Base-by-base conservation (phyloP, 2,329 filamentous ascomycete genomes). In the Fusarium sp. region DNA sequence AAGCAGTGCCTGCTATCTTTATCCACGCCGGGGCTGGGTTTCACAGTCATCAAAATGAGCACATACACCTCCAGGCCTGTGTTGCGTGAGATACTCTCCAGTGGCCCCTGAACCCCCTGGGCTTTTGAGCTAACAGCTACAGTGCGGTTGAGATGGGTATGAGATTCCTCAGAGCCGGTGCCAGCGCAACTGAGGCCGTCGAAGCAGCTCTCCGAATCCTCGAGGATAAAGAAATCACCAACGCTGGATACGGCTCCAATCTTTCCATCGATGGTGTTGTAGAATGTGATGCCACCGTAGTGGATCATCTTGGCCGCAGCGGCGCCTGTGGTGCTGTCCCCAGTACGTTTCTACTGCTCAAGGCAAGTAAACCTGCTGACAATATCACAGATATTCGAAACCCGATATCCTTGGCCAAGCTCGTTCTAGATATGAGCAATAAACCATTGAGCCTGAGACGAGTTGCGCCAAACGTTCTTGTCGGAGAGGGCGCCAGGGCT, bases 1-100 rank as follows among this genome's bases (percentile, higher is more conserved):
- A 82, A 58, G 78, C 75, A 47, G 71, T 90, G 15, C 90, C 90
- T 64, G 95, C 94, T 67, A 96, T 99, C 59, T 98, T 97, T 81
- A 92, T 99, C 49, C 96, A 99, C 82, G 96, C 96, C 42, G 96
- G 96, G 38, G 96, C 96, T 21, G 96, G 96, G 8, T 99, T 94
- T 78, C 96, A 99, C 81, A 98, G 95, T 79, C 86, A 89, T 30
- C 89, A 93, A 68, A 98, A 98, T 79, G 95, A 99, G 81, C 86
- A 88, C 63, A 87, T 93, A 42, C 96, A 99, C 79, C 88, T 99
- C 15, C 87, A 92, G 78, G 95, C 95, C 46, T 98, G 96, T 82
- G 92, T 93, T 79, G 92, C 96, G 96, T 98, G 86, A 83, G 94
- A 73, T 9, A 44, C 25, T 4, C 58, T 42, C 25, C 11, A 30